Evolutionary conservation across 768 basidiomycete species (phyloP).

Genomic region (Suillus alpinus): DNA sequence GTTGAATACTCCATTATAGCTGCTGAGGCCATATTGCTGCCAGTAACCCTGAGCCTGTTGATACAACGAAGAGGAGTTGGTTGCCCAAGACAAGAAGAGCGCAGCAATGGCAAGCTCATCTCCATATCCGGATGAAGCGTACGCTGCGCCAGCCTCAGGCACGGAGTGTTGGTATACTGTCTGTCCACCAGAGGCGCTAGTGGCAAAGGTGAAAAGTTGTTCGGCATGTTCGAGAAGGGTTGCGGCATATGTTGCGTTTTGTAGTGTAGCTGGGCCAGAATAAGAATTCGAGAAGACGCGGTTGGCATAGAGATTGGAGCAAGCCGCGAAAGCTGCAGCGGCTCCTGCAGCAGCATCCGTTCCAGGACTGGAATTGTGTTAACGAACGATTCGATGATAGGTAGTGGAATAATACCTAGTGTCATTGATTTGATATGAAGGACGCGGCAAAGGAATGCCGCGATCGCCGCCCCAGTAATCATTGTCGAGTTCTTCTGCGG

Average conservation of each 20-base stretch:
- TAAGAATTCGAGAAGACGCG: constrained; percentile 52
- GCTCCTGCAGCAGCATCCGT: constrained; percentile 87
- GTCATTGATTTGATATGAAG: constrained; percentile 75
- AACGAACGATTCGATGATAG: neutral
- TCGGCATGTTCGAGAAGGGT: constrained; percentile 72
- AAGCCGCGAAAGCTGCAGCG: constrained; percentile 85
- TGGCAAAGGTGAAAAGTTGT: constrained; percentile 73
- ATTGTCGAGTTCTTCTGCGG: constrained; percentile 60
- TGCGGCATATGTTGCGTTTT: constrained; percentile 69
- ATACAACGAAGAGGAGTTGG: constrained; percentile 57
- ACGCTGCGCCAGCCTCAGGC: constrained; percentile 58
- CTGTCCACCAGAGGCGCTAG: constrained; percentile 49
- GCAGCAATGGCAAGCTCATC: constrained; percentile 79
- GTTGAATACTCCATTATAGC: constrained; percentile 66
- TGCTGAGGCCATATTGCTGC: constrained; percentile 49
- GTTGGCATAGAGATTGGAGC: constrained; percentile 75
- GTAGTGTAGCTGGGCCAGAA: constrained; percentile 61
- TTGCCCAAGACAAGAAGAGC: constrained; percentile 71
- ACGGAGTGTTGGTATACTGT: constrained; percentile 69
- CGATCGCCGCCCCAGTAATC: constrained; percentile 90
- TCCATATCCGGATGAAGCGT: constrained; percentile 67
- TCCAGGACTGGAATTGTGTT: constrained; percentile 51
- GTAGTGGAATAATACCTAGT: constrained; percentile 38
- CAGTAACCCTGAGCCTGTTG: constrained; percentile 64
- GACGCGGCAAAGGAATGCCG: constrained; percentile 69